These are phyloP conservation scores for Lachancea waltii DNA, from an alignment of 805 yeast species.

Conservation along the genomic window DNA sequence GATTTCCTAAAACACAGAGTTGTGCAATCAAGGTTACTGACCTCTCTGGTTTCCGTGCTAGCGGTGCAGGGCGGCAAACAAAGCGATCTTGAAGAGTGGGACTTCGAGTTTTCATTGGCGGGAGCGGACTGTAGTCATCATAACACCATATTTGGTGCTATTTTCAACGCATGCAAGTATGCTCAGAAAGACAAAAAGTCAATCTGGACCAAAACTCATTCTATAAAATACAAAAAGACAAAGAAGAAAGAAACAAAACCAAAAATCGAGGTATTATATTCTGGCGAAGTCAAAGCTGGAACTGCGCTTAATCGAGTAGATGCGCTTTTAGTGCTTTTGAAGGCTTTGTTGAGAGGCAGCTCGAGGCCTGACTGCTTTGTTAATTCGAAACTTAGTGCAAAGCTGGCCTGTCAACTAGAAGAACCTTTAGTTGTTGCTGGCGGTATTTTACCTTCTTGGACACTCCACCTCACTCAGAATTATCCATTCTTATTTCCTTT, in stretches of 20 bases:
- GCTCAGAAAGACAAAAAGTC: conserved; percentile 37
- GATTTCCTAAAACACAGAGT: conserved; percentile 39
- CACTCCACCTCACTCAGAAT: conserved; percentile 59
- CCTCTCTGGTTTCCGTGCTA: conserved; percentile 18
- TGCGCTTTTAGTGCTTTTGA: conserved; percentile 43
- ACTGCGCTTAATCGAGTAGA: conserved; percentile 15
- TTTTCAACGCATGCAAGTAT: conserved; percentile 41
- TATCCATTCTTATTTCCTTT: conserved; percentile 82
- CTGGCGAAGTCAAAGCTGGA: conserved; percentile 7
- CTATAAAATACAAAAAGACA: conserved; percentile 41
- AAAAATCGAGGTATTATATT: conserved; percentile 30
- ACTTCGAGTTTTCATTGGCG: conserved; percentile 51
- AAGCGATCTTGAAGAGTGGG: conserved; percentile 24
- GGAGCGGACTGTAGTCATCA: conserved; percentile 55
- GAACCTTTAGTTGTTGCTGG: conserved; percentile 85
- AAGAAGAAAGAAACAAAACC: conserved; percentile 22
- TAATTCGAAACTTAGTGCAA: conserved; percentile 79
- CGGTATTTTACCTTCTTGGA: conserved; percentile 83
- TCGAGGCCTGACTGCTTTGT: conserved; percentile 40
- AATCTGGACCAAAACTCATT: conserved; percentile 56
- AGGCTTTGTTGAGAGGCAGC: conserved; percentile 40
- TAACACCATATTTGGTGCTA: conserved; percentile 72
- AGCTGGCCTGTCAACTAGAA: conserved; percentile 78
- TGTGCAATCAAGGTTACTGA: conserved; percentile 24
- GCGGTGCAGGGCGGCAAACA: conserved; percentile 8